A percentile compares a stretch with the other conserved stretches of the same genome.
Conservation (phyloP, 306 rosid genomes). For the Cucumis sativus region Cucumber_9930_V3 NC_026659.2:21302501-21303000, state of each 20-base stretch:
- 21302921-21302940: no score
- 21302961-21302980: background rate
- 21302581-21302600: background rate
- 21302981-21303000: background rate
- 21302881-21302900: background rate
- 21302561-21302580: no score
- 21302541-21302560: no score
- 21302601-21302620: background rate
- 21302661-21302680: background rate
- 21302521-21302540: no score
- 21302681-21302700: background rate
- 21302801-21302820: no score
- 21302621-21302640: background rate
- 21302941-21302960: background rate
- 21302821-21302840: background rate
- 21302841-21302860: background rate
- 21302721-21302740: background rate
- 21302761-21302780: no score
- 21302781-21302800: no score
- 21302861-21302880: background rate
- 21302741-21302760: background rate
- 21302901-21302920: no score
- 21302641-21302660: background rate
- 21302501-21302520: no score
- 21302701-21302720: background rate